Base-by-base conservation (phyloP, 768 basidiomycete genomes). In the Psilocybe azurescens region DNA sequence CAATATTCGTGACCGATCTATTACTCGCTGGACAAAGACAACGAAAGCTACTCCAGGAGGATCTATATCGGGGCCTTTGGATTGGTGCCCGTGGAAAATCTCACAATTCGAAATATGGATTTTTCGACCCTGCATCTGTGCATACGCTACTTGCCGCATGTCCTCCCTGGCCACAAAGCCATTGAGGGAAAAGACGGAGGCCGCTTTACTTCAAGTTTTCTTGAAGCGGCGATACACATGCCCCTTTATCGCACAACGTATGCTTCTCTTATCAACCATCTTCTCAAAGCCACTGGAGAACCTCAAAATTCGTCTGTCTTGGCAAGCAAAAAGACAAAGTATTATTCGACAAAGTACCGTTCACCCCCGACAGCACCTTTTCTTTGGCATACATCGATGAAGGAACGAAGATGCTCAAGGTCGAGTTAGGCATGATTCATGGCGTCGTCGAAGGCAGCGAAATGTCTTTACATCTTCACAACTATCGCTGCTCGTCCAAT, bases 381-480 rank as follows among this genome's bases (percentile, higher is more conserved):
- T 77, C 86, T 56, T 73, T 81, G 13, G 79, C 82, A 39, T 76
- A 77, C 49, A 69, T 78, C 16, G 73, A 80, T 51, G 73, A 74
- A 33, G 75, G 78, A 20, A 69, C 67, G 13, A 67, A 70, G 10
- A 68, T 71, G 44, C 65, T 89, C 49, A 82, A 82, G 61, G 72
- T 90, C 33, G 82, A 82, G 36, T 81, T 84, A 39, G 89, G 89
- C 11, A 79, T 82, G 0, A 81, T 86, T 4, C 87, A 89, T 61
- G 89, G 89, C 1, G 76, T 90, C 18, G 79, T 82, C n/a, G 81
- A 83, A 61, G 89, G 88, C 51, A 87, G 82, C 8, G 85, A 88
- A 63, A 80, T 91, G 62, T 82, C 80, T 44, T 50, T 90, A 20
- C 88, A 90, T 69, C 74, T 79, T 20, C 88, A 90, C 70, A 89